Base-by-base conservation (phyloP, 2,329 filamentous ascomycete genomes). In the Cercospora sp. region DNA sequence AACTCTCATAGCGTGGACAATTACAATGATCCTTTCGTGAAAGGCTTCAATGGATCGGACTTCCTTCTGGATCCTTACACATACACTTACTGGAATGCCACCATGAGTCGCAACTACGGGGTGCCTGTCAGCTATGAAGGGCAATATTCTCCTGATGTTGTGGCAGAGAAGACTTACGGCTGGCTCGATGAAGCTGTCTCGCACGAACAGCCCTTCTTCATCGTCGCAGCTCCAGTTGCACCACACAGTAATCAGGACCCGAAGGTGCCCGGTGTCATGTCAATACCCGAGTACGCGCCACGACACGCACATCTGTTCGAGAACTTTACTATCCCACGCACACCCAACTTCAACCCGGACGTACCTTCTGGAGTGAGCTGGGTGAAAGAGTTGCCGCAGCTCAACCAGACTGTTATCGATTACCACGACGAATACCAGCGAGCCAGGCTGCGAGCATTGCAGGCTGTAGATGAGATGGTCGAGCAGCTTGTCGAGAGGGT, bases 31-130 rank as follows among this genome's bases (percentile, higher is more conserved):
- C 85, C 89, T 0, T 82, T 79, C 42, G 82, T 86, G 0, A 83
- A 81, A 1, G 89, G 89, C 1, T 91, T 87, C 82, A 89, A 83
- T 28, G 83, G 68, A 5, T 80, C 79, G 0, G 81, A 83, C 55
- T 82, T 84, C 69, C 75, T 83, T 3, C 77, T 84, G 8, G 89
- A 91, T 69, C 89, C 89, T 0, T 85, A 83, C 70, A 92, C 90
- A 0, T 92, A 92, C 72, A 81, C 85, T 33, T 92, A 91, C 75
- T 83, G 87, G 48, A 90, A 91, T 73, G 81, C 86, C 1, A 45
- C 55, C 7, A 73, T 74, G 69, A 70, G 66, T 30, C 62, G 65
- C 6, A 69, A 71, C 58, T 66, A 63, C 23, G 71, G 82, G 85
- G 12, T 87, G 91, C 72, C 87, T 0, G 80, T 85, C 10, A 86